Base-by-base conservation (phyloP, 139 green algal genomes). In the Medakamo hakoo region DNA sequence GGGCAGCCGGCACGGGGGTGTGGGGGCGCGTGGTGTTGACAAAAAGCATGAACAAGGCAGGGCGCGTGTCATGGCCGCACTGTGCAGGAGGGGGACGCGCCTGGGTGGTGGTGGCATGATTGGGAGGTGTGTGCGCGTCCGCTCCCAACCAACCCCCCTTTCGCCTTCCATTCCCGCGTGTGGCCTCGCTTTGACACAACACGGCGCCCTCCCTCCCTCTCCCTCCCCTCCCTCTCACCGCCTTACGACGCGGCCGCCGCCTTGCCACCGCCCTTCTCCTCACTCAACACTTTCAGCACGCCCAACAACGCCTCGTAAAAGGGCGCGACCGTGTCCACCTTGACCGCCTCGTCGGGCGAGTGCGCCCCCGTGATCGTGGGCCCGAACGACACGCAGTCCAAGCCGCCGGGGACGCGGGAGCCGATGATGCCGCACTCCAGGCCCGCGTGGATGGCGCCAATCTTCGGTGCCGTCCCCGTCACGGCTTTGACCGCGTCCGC, bases 371-470 rank as follows among this genome's bases (percentile, higher is more conserved):
- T 72, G 64, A 92, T 92, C 56, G 80, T 89, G 23, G 85, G 85
- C 16, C 85, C 85, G 64, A 79, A 85, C 21, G 59, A 75, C 4
- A 92, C 83, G 28, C 74, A 76, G 59, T 89, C 77, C 16, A 63
- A 27, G 31, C 86, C 73, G 32, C 74, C 81, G 1, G 68, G 70
- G 31, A 82, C 79, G 57, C 81, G 83, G 49, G 88, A 77, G 0
- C 75, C 69, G n/a, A 96, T 71, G 55, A 95, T 82, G 40, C 82
- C 78, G 40, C 88, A 88, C 64, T 94, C 89, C 30, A 94, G 80
- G 2, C 84, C 81, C 0, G 83, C 83, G 69, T 90, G 83, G 30
- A 90, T 81, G 30, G 81, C 81, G 28, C 68, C 73, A 20, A 84
- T 65, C 28, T 71, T 64, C 4, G 73, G 70, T 23, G 66, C 25